Evolutionary conservation across 2,329 filamentous ascomycete genomes (phyloP).

Genomic region (Xylariaceae sp.): DNA sequence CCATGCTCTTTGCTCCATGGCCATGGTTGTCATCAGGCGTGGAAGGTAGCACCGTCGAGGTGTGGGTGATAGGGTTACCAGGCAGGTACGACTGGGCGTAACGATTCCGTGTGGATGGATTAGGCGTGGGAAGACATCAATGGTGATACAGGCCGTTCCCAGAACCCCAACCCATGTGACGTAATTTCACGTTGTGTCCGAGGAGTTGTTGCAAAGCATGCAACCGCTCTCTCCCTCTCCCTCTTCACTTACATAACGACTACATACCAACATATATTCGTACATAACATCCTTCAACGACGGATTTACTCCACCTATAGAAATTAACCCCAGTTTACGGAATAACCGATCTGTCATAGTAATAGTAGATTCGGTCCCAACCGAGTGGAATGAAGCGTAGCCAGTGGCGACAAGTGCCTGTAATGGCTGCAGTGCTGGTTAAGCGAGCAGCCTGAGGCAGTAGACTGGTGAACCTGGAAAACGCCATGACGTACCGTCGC

Average conservation of each 20-base stretch:
- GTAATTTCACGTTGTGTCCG: background rate
- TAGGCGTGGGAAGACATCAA: background rate
- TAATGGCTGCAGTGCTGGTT: background rate
- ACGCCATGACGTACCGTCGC: background rate
- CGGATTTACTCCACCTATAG: background rate
- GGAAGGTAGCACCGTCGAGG: too few relatives aligned
- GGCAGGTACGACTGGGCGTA: background rate
- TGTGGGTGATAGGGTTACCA: background rate
- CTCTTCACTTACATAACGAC: background rate
- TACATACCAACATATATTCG: too few relatives aligned
- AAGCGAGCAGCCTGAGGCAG: background rate
- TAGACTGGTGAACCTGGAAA: background rate
- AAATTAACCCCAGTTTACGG: background rate
- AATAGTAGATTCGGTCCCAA: background rate
- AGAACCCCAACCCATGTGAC: background rate
- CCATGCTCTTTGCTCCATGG: too few relatives aligned
- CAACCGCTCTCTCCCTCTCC: background rate
- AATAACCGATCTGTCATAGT: background rate
- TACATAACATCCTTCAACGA: too few relatives aligned
- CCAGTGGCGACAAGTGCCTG: background rate
- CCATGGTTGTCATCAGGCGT: too few relatives aligned
- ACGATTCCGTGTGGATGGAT: background rate
- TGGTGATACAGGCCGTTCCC: background rate
- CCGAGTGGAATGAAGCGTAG: background rate
- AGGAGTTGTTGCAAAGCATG: background rate